Evolutionary conservation across 2,329 filamentous ascomycete genomes (phyloP).

Genomic region (Calonectria naviculata): DNA sequence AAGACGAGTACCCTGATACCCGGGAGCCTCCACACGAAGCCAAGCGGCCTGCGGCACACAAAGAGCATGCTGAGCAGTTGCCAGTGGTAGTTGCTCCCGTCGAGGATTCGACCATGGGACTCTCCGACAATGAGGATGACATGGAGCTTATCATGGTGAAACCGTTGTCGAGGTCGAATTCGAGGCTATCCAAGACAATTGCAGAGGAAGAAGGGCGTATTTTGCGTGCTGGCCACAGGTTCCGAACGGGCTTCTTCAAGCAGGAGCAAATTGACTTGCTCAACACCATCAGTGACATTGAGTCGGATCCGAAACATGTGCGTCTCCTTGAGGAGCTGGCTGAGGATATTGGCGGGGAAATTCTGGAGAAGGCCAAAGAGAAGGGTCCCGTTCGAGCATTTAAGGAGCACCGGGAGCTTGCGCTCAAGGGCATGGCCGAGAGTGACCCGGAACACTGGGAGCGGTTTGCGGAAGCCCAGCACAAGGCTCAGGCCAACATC

Average conservation of each 20-base stretch:
- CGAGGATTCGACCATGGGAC: constrained; percentile 48
- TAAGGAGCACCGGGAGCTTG: constrained; percentile 64
- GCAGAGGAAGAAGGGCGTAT: constrained; percentile 68
- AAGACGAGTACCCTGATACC: constrained; percentile 95
- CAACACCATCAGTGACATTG: constrained; percentile 60
- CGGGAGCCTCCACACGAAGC: constrained; percentile 53
- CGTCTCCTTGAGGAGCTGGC: constrained; percentile 71
- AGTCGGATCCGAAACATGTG: constrained; percentile 61
- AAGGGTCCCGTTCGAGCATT: constrained; percentile 72
- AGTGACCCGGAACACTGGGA: constrained; percentile 76
- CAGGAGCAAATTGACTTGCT: constrained; percentile 64
- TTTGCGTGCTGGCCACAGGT: constrained; percentile 66
- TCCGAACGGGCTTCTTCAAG: constrained; percentile 64
- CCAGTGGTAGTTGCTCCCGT: constrained; percentile 38
- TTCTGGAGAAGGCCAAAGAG: constrained; percentile 64
- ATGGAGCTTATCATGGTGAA: constrained; percentile 53
- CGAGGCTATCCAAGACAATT: constrained; percentile 63
- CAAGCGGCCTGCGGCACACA: constrained; percentile 23
- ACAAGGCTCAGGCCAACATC: constrained; percentile 68
- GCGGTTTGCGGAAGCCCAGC: constrained; percentile 70
- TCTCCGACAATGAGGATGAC: constrained; percentile 64
- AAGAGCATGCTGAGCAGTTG: constrained; percentile 30
- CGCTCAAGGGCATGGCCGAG: constrained; percentile 62
- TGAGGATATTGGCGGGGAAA: constrained; percentile 70
- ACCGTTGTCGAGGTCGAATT: constrained; percentile 62